Evolutionary conservation across 495 filamentous ascomycete species (phyloP).

Genomic region (Glonium stellatum): DNA sequence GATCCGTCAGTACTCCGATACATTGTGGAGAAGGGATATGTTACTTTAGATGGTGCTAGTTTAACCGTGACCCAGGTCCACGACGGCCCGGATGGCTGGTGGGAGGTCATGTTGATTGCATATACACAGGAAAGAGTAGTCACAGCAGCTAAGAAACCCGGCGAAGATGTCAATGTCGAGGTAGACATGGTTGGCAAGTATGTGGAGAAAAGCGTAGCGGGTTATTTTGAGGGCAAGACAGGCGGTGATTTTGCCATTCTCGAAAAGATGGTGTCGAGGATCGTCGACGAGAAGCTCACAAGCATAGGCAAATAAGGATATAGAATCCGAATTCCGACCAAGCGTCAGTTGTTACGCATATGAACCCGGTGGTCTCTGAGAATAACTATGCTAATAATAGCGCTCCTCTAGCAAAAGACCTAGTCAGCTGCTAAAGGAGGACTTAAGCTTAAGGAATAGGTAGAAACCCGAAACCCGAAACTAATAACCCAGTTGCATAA

Average conservation of each 20-base stretch:
- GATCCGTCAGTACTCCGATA: slow-evolving; percentile 64
- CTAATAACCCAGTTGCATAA: too few species aligned
- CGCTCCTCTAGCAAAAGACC: too few species aligned
- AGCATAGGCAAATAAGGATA: slow-evolving; percentile 11
- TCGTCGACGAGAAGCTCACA: slow-evolving; percentile 64
- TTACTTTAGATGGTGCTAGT: slow-evolving; percentile 93
- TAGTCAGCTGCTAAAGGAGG: too few species aligned
- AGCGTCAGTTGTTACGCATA: too few species aligned
- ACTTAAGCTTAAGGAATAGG: too few species aligned
- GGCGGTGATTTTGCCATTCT: slow-evolving; percentile 57
- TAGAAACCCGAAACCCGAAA: too few species aligned
- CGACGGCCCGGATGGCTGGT: slow-evolving; percentile 62
- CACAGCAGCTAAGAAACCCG: slow-evolving; percentile 69
- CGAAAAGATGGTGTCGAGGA: slow-evolving; percentile 73
- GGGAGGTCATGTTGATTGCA: slow-evolving; percentile 98
- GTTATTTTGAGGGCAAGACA: slow-evolving; percentile 52
- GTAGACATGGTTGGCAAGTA: slow-evolving; percentile 99
- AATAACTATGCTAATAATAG: too few species aligned
- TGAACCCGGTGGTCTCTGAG: too few species aligned
- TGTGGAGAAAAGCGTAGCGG: slow-evolving; percentile 85
- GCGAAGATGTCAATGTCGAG: slow-evolving; percentile 90
- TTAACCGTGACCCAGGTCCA: slow-evolving; percentile 78
- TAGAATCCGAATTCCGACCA: too few species aligned
- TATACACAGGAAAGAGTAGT: slow-evolving; percentile 95
- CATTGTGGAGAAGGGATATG: slow-evolving; percentile 93